phyloP scores from a whole-genome alignment of 2,329 filamentous ascomycete species.

The Dendrostoma leiphaemia region DNA sequence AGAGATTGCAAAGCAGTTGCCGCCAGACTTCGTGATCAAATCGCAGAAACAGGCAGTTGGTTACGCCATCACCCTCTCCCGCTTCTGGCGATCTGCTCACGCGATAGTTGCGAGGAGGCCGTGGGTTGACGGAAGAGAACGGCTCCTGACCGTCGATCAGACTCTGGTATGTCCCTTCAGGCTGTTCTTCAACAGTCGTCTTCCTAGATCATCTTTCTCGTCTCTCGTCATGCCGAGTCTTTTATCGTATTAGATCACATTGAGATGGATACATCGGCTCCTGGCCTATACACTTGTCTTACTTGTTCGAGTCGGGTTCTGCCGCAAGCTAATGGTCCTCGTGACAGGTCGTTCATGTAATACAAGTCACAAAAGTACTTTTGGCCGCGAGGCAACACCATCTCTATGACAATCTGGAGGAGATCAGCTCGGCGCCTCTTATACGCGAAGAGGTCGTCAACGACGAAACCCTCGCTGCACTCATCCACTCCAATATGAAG shows the following conservation, averaged over 20 bases:
- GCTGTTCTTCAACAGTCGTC: neutral
- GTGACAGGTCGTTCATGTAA: constrained; percentile 18
- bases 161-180: constrained; percentile 15
- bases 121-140: constrained; percentile 14
- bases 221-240: no score
- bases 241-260: no score
- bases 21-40: constrained; percentile 33
- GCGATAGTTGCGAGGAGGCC: constrained; percentile 27
- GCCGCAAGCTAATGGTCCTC: neutral
- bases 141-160: constrained; percentile 18
- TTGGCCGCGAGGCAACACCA: constrained; percentile 34
- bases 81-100: constrained; percentile 35
- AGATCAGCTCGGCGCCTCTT: constrained; percentile 35
- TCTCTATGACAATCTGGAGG: constrained; percentile 33
- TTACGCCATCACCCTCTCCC: constrained; percentile 34
- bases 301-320: neutral
- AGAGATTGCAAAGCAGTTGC: constrained; percentile 33
- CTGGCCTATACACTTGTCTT: neutral
- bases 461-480: constrained; percentile 29
- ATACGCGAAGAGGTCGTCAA: constrained; percentile 31
- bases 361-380: constrained; percentile 27
- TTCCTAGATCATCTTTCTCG: neutral
- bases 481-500: constrained; percentile 33
- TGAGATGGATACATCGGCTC: neutral
- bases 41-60: constrained; percentile 39